Evolutionary conservation across 176 grass and related monocot species (phyloP).

Genomic region (Stipa capillata): DNA sequence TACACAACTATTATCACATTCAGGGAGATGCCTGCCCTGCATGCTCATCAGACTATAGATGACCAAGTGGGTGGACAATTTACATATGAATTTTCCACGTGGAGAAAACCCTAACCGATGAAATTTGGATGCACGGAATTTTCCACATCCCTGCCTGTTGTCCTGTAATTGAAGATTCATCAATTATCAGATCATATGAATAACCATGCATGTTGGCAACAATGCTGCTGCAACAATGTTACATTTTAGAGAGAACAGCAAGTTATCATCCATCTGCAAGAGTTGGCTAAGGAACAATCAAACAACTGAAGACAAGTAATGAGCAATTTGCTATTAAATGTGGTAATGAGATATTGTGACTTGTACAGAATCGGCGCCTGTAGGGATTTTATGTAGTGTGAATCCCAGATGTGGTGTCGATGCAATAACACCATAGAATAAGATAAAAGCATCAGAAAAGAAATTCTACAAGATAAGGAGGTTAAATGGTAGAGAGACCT

Average conservation of each 20-base stretch:
- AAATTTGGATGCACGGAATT: constrained; percentile 58
- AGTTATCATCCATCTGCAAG: not conserved
- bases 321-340: not conserved
- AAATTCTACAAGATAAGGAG: not conserved
- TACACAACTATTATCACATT: constrained; percentile 25
- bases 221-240: not conserved
- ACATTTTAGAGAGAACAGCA: not conserved
- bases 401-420: not conserved
- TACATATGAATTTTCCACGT: constrained; percentile 20
- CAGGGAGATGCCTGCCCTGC: constrained; percentile 2
- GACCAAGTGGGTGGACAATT: constrained; percentile 30
- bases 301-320: not conserved
- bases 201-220: not conserved
- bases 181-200: not conserved
- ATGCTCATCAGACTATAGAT: constrained; percentile 28
- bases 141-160: constrained; percentile 69
- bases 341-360: not conserved
- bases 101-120: constrained; percentile 42
- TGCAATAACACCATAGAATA: not conserved
- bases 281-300: not conserved
- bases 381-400: not conserved
- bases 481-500: not conserved
- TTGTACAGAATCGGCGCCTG: not conserved
- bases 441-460: not conserved
- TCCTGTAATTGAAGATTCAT: constrained; percentile 38